Conservation (phyloP, 768 basidiomycete genomes). For the Daedalea quercina region DNA sequence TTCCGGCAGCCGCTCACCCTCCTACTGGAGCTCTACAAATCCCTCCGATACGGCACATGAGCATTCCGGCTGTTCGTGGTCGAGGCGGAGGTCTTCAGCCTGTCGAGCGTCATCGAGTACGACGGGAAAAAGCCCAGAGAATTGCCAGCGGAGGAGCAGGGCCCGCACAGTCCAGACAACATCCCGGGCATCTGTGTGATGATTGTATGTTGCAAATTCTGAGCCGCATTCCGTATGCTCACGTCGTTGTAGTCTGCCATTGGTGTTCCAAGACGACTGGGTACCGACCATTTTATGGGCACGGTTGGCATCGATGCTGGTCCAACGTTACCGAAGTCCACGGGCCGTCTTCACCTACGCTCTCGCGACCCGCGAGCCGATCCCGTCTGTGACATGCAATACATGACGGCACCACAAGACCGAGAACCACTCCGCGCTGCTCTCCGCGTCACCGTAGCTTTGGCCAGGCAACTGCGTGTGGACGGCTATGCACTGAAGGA, state of each 20-base stretch:
- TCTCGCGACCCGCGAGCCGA: conserved; percentile 24
- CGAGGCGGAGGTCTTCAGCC: conserved; percentile 23
- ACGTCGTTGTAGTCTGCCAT: background rate
- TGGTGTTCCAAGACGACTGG: background rate
- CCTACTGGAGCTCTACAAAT: conserved; percentile 26
- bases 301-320: conserved; percentile 13
- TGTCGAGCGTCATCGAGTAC: conserved; percentile 22
- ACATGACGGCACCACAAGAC: conserved; percentile 22
- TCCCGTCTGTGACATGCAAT: conserved; percentile 25
- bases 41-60: conserved; percentile 27
- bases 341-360: conserved; percentile 20
- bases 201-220: conserved; percentile 13
- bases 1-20: conserved; percentile 20
- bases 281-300: conserved; percentile 4
- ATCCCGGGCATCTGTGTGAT: conserved; percentile 35
- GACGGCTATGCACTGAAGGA: conserved; percentile 14
- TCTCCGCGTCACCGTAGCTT: conserved; percentile 12
- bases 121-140: conserved; percentile 8
- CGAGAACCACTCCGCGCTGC: conserved; percentile 16
- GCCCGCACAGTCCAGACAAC: background rate
- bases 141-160: conserved; percentile 12
- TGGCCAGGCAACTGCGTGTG: conserved; percentile 14
- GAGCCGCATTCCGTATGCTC: background rate
- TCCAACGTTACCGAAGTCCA: conserved; percentile 18
- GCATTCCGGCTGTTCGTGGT: conserved; percentile 20